Percentiles rank a stretch among this genome's conserved stretches.
Evolutionary conservation across 2,329 filamentous ascomycete genomes (phyloP).

Genomic region (Fusarium abutilonis): DNA sequence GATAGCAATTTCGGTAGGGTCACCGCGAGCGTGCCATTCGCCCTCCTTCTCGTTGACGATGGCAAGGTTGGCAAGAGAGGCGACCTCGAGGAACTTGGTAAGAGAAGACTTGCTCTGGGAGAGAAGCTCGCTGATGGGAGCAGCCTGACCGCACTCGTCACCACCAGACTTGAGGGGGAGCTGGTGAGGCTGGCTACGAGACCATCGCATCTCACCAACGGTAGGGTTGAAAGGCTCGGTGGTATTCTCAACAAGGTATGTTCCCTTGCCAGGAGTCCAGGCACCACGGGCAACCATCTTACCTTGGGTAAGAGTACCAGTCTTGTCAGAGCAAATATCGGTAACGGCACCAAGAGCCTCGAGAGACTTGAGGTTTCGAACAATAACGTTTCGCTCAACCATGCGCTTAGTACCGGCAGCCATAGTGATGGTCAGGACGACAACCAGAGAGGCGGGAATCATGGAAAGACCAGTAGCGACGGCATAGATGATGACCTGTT

Average conservation of each 20-base stretch:
- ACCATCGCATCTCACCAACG: slow-evolving; percentile 58
- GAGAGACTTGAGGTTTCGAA: slow-evolving; percentile 61
- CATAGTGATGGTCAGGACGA: slow-evolving; percentile 69
- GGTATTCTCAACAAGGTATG: slow-evolving; percentile 65
- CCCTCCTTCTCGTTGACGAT: slow-evolving; percentile 57
- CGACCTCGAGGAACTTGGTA: slow-evolving; percentile 65
- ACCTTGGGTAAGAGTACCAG: slow-evolving; percentile 69
- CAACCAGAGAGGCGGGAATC: slow-evolving; percentile 60
- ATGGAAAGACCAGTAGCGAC: slow-evolving; percentile 60
- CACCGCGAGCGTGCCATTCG: slow-evolving; percentile 69
- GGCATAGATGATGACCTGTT: slow-evolving; percentile 69
- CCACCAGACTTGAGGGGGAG: slow-evolving; percentile 51
- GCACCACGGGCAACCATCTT: slow-evolving; percentile 71
- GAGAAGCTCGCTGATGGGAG: slow-evolving; percentile 49
- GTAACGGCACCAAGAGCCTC: slow-evolving; percentile 71
- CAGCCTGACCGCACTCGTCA: slow-evolving; percentile 41
- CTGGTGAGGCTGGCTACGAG: slow-evolving; percentile 51
- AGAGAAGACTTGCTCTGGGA: slow-evolving; percentile 56
- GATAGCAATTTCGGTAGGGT: slow-evolving; percentile 77
- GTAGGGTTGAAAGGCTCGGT: slow-evolving; percentile 67
- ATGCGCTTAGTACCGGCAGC: slow-evolving; percentile 63
- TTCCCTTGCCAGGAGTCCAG: slow-evolving; percentile 67
- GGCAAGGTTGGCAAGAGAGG: slow-evolving; percentile 66
- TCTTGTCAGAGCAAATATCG: slow-evolving; percentile 64
- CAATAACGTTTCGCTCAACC: slow-evolving; percentile 63